Evolutionary conservation across 176 grass and related monocot genomes (phyloP).

Genomic region (Calamus simplicifolius): DNA sequence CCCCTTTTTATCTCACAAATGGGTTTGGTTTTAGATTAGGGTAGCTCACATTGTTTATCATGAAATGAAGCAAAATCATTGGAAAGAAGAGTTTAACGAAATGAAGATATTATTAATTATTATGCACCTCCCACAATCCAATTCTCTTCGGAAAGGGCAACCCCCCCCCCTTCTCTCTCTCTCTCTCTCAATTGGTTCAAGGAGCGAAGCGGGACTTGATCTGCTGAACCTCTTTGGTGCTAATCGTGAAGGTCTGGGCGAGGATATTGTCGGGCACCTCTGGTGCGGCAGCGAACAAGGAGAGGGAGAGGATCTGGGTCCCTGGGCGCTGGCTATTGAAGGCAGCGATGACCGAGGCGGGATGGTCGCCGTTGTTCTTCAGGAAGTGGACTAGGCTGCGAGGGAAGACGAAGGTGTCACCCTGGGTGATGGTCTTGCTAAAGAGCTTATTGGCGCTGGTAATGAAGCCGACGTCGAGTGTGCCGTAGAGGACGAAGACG

Average conservation of each 20-base stretch:
- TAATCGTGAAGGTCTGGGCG: slow-evolving; percentile 47
- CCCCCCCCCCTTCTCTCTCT: no score
- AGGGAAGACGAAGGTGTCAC: slow-evolving; percentile 73
- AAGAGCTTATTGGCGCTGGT: slow-evolving; percentile 57
- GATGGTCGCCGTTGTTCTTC: slow-evolving; percentile 36
- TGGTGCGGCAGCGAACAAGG: slow-evolving; percentile 44
- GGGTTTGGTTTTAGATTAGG: no score
- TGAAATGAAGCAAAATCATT: no score
- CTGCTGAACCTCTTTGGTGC: slow-evolving; percentile 15
- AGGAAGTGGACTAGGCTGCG: slow-evolving; percentile 63
- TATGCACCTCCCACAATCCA: no score
- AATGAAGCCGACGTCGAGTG: slow-evolving; percentile 72
- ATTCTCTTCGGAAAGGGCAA: no score
- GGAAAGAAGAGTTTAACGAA: no score
- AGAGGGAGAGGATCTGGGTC: slow-evolving; percentile 36
- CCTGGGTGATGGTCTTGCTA: slow-evolving; percentile 29
- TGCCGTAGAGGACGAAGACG: slow-evolving; percentile 53
- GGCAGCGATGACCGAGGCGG: slow-evolving; percentile 47
- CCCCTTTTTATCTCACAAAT: no score
- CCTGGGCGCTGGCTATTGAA: slow-evolving; percentile 85
- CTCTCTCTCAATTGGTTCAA: slow-evolving; percentile 4
- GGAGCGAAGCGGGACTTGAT: slow-evolving; percentile 49
- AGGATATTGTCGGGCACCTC: slow-evolving; percentile 38
- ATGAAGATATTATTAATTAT: no score
- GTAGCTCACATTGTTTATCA: no score